Percentiles rank a stretch among this genome's conserved stretches.
phyloP scores from a whole-genome alignment of 345 rosid species.

The Clarkia xantiana region DNA sequence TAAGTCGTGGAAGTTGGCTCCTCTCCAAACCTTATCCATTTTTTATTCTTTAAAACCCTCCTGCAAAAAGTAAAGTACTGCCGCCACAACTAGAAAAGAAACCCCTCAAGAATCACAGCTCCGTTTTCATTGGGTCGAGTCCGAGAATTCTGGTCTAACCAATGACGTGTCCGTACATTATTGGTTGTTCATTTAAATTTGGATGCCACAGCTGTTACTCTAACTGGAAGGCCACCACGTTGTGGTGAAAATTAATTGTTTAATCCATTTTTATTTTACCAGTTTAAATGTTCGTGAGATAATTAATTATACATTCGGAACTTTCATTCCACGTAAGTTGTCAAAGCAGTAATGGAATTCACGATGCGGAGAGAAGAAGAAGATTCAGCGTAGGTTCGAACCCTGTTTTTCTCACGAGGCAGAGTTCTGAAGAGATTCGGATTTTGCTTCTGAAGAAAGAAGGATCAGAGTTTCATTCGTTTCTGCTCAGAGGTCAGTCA shows the following conservation, averaged over 20 bases:
- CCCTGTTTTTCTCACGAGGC: background rate
- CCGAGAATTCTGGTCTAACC: background rate
- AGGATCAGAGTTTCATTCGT: background rate
- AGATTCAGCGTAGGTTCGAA: background rate
- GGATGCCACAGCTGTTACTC: background rate
- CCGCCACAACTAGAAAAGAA: background rate
- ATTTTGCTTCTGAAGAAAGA: background rate
- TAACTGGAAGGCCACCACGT: background rate
- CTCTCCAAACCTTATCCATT: conserved; percentile 6
- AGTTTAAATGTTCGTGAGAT: too few relatives aligned
- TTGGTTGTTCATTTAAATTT: background rate
- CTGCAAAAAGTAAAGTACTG: background rate
- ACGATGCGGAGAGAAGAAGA: too few relatives aligned
- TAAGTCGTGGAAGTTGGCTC: background rate
- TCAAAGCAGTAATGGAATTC: too few relatives aligned
- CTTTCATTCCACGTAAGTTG: too few relatives aligned
- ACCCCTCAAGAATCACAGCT: background rate
- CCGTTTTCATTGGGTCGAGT: background rate
- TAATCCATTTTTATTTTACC: background rate
- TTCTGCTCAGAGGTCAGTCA: conserved; percentile 3
- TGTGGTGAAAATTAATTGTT: background rate
- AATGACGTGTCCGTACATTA: background rate
- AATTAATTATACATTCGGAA: too few relatives aligned
- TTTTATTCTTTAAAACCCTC: background rate
- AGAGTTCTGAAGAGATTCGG: background rate